Conservation (phyloP, 1,284 basidiomycete genomes). For the Pseudozyma thailandica region DNA sequence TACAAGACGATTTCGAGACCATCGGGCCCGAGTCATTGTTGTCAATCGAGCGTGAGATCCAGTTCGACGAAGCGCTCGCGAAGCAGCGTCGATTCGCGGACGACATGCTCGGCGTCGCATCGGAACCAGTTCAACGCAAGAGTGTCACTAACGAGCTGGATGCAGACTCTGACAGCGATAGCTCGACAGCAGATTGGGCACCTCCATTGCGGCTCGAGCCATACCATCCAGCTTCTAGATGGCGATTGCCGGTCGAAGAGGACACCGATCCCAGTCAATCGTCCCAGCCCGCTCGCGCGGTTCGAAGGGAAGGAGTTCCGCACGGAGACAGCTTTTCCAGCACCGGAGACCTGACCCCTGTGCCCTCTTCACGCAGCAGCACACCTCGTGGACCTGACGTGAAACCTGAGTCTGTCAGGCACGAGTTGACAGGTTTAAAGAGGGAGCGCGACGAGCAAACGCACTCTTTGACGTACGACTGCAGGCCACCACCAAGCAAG, state of each 20-base stretch:
- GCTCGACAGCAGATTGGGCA: neutral
- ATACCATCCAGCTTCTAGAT: constrained; percentile 14
- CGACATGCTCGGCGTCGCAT: neutral
- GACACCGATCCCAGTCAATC: neutral
- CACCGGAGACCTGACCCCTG: neutral
- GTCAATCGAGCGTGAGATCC: constrained; percentile 25
- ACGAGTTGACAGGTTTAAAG: too few species aligned
- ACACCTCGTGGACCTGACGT: too few species aligned
- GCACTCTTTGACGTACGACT: neutral
- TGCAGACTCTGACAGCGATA: constrained; percentile 2
- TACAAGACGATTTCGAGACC: constrained; percentile 3
- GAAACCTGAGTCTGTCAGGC: too few species aligned
- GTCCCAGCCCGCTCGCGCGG: neutral
- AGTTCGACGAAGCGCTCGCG: constrained; percentile 10
- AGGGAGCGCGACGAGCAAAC: neutral
- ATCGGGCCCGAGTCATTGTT: constrained; percentile 14
- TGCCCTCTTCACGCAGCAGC: too few species aligned
- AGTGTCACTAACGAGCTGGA: neutral
- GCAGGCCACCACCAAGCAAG: neutral
- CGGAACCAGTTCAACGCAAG: neutral
- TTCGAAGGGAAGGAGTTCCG: neutral
- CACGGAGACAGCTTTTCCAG: neutral
- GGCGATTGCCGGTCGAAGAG: neutral
- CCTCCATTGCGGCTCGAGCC: constrained; percentile 11
- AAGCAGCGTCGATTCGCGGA: constrained; percentile 25